Base-by-base conservation (phyloP, 2,329 filamentous ascomycete genomes). In the Talaromyces sp. region DNA sequence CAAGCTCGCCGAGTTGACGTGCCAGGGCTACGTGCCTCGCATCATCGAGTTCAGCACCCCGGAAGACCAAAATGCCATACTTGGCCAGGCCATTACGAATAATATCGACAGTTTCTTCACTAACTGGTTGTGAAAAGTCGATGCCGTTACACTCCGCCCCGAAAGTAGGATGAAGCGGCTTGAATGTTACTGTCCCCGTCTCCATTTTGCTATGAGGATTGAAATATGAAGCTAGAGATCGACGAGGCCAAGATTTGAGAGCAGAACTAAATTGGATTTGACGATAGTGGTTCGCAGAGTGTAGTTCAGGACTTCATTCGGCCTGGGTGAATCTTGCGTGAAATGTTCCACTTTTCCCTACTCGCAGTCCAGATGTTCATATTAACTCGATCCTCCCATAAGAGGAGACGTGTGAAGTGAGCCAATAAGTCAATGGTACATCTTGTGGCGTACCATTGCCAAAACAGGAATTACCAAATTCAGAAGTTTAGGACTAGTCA, bases 41-140 rank as follows among this genome's bases (percentile, higher is more conserved):
- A 70, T 88, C 84, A 64, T 81, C 77, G 11, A 88, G 75, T 17
- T 76, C 75, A 1, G 85, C 84, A 15, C 78, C 70, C 40, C 83
- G 83, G 71, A 86, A 83, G 22, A 85, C 80, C 47, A 80, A 75
- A 22, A 86, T 80, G 27, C 84, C 85, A 68, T 86, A 85, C 82
- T 85, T 38, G 31, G 58, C 31, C 5, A 62, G 17, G 1, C 29
- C 60, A n/a, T 53, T 62, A 19, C 45, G 45, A 19, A 65, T 40
- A 29, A 38, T 51, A 5, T 51, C 34, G 22, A 56, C 13, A 34
- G 10, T 59, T 27, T 61, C 34, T 29, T 58, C 22, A 22, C 49
- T 40, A 3, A n/a, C 25, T 64, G 62, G 54, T 3, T 45, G 19
- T 15, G 56, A 54, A 53, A 61, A 65, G 47, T 65, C 63, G 27